Base-by-base conservation (phyloP, 2,329 filamentous ascomycete species). In the Elsinoe batatas region DNA sequence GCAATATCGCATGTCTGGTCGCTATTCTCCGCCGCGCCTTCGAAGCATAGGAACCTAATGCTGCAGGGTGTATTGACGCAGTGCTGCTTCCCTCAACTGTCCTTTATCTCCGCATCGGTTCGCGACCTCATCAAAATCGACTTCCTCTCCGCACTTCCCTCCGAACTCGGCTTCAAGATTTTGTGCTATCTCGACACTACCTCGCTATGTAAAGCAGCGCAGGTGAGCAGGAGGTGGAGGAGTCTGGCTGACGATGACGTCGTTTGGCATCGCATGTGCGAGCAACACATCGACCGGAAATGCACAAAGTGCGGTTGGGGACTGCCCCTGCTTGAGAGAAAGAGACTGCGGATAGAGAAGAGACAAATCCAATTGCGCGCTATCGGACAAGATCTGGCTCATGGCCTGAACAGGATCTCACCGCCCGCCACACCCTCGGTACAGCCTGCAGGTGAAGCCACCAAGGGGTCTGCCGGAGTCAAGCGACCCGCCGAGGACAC, bases 1-100 rank as follows among this genome's bases (percentile, higher is more conserved):
- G 91, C 88, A 66, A 96, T 98, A 64, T 89, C 91, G 33, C 91
- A 96, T 65, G 91, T 97, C 56, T 98, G 93, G 93, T 95, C 91
- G 0, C 78, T 97, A 47, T 98, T 98, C 75, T 97, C 91, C 0
- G 93, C 93, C 37, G 91, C 93, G 0, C 93, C 93, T 0, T 81
- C 89, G 8, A 95, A 94, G 68, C 91, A 97, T 66, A 85, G 93
- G 63, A 91, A 95, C 60, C 79, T 98, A 58, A 97, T 98, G 88
- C 79, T 98, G 6, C 90, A 95, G 69, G 93, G 93, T 62, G 91
- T 98, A 64, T 84, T 98, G 59, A 87, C 91, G 0, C 91, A 97
- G 69, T 97, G 91, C 71, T 98, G 93, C 73, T 97, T 98, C 66
- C 91, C 93, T 1, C 93, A 98, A 66, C 81, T 98, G 5, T 97